Evolutionary conservation across 257 asterid species (phyloP), one percentile per base, ranked within the genome.

Genomic region (Buddleja alternifolia): DNA sequence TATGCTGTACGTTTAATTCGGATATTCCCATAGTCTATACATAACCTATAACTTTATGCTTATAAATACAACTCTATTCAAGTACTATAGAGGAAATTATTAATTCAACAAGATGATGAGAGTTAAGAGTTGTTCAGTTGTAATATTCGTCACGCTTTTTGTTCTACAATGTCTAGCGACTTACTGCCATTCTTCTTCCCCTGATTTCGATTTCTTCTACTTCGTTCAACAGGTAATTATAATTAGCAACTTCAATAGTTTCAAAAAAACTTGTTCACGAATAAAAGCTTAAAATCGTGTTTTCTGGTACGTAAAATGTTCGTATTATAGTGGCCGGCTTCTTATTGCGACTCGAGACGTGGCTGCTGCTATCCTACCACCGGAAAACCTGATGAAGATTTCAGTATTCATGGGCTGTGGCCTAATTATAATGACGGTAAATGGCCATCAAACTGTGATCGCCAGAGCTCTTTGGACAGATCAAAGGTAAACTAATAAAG

Each of bases 361-460:
- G 79, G 96, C 44, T 92, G 97, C 25, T 89, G 97, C 69, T 85
- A 82, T 67, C 95, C 97, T 0, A 85, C 80, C 0, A 84, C 95
- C 0, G 96, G 96, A 25, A 87, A 82, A 29, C 95, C 95, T 0
- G 81, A 63, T 0, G 89, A 85, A 32, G 92, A 89, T 75, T 92
- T 92, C 73, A 74, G 93, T 54, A 84, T 92, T 37, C 97, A 92
- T 67, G 97, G 97, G 15, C 70, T 92, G 24, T 92, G 97, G 95
- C 97, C 97, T 1, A 92, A 92, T 69, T 83, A 80, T 59, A 44
- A 81, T 7, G 67, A 60, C 6, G 92, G 96, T 0, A 66, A 81
- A 24, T 89, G 81, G 81, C 98, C 98, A 5, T 81, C 87, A 16
- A 79, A 85, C 52, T 92, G 98, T 52, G 84, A 82, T 14, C 39